Conservation (phyloP, 1,139 yeast species). For the Diutina siamensis region DNA sequence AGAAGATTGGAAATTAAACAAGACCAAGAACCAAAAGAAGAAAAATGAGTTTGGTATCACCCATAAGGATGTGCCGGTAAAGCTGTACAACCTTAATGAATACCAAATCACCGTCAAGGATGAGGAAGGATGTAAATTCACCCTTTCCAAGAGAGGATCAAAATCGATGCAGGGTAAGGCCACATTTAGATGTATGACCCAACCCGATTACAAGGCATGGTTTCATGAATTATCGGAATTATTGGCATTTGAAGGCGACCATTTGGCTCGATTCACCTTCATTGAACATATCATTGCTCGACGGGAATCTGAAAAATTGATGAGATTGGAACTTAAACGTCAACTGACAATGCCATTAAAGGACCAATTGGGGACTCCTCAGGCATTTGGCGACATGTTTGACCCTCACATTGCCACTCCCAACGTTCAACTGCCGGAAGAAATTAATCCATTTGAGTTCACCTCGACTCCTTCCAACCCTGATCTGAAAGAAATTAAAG, state of each 20-base stretch:
- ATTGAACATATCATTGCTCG: slow-evolving; percentile 19
- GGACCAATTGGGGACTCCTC: neutral
- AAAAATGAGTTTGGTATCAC: slow-evolving; percentile 32
- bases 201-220: slow-evolving; percentile 25
- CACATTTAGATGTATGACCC: slow-evolving; percentile 28
- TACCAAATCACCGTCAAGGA: slow-evolving; percentile 23
- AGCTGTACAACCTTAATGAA: slow-evolving; percentile 34
- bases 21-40: slow-evolving; percentile 9
- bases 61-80: slow-evolving; percentile 29
- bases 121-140: slow-evolving; percentile 25
- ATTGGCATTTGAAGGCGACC: slow-evolving; percentile 25
- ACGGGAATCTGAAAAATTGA: neutral
- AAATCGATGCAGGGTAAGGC: slow-evolving; percentile 12
- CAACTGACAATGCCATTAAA: neutral
- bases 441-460: neutral
- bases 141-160: slow-evolving; percentile 20
- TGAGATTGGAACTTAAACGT: neutral
- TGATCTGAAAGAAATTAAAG: too few relatives aligned
- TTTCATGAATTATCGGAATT: slow-evolving; percentile 28
- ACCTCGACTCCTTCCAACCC: too few relatives aligned
- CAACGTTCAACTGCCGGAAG: slow-evolving; percentile 1
- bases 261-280: slow-evolving; percentile 23
- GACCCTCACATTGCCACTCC: slow-evolving; percentile 5
- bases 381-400: neutral
- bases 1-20: slow-evolving; percentile 7